Evolutionary conservation across 2,329 filamentous ascomycete species (phyloP).

Genomic region (Fusarium sp.): DNA sequence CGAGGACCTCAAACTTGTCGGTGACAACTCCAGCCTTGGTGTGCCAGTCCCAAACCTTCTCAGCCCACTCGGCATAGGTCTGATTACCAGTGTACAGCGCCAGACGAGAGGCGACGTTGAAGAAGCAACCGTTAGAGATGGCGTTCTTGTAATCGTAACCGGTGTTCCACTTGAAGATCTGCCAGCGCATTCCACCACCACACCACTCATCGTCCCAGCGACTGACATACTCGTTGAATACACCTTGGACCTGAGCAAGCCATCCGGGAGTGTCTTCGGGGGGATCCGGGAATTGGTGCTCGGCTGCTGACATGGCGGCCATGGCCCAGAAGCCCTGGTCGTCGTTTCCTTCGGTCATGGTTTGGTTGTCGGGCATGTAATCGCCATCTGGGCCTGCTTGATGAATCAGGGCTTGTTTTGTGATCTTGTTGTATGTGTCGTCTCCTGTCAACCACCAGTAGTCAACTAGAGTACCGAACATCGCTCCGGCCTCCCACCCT

Average conservation of each 20-base stretch:
- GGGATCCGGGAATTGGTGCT: constrained; percentile 79
- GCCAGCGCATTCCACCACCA: constrained; percentile 83
- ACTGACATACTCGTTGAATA: constrained; percentile 80
- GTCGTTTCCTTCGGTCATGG: constrained; percentile 73
- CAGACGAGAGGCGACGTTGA: constrained; percentile 76
- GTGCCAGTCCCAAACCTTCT: constrained; percentile 76
- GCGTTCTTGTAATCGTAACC: constrained; percentile 77
- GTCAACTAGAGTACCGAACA: constrained; percentile 78
- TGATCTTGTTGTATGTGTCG: constrained; percentile 70
- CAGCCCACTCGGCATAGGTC: constrained; percentile 83
- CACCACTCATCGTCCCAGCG: constrained; percentile 77
- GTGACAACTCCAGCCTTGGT: constrained; percentile 66
- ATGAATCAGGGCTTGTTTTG: constrained; percentile 68
- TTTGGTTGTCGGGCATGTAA: constrained; percentile 76
- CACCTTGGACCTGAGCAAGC: constrained; percentile 81
- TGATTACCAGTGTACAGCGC: constrained; percentile 82
- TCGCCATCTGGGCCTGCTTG: constrained; percentile 70
- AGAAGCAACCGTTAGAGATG: constrained; percentile 76
- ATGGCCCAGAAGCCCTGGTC: constrained; percentile 90
- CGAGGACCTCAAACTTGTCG: constrained; percentile 65
- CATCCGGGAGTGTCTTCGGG: constrained; percentile 71
- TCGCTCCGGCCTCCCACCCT: constrained; percentile 78
- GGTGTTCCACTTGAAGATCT: constrained; percentile 82
- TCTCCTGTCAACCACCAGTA: constrained; percentile 80
- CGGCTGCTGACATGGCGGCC: constrained; percentile 81